Percentiles rank a stretch among this genome's conserved stretches.
Evolutionary conservation across 2,329 filamentous ascomycete species (phyloP).

Genomic region (Thielaviopsis musarum): DNA sequence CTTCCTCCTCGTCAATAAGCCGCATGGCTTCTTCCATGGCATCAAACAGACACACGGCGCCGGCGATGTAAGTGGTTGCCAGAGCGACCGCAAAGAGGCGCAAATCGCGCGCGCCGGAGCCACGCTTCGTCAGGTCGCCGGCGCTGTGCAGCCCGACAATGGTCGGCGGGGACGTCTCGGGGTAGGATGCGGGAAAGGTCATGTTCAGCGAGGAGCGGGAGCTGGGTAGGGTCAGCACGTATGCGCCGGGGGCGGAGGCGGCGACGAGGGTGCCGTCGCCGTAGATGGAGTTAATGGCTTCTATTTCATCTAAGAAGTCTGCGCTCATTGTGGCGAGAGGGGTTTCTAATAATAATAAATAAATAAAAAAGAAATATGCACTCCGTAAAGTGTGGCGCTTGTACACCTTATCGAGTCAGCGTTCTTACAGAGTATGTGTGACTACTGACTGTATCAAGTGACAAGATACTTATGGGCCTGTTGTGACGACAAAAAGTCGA

Average conservation of each 20-base stretch:
- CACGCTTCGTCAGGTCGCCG: conserved; percentile 47
- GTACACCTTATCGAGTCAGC: too few relatives aligned
- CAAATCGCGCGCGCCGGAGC: conserved; percentile 57
- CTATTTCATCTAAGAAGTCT: conserved; percentile 55
- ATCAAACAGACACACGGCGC: conserved; percentile 77
- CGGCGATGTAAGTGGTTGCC: conserved; percentile 49
- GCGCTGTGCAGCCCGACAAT: conserved; percentile 68
- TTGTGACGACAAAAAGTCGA: neutral
- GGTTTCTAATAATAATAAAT: neutral
- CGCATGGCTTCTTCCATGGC: conserved; percentile 59
- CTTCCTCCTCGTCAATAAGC: conserved; percentile 22
- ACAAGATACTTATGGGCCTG: too few relatives aligned
- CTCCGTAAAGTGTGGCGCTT: too few relatives aligned
- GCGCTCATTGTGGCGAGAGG: conserved; percentile 28
- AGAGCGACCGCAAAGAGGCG: conserved; percentile 51
- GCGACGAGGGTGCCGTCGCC: conserved; percentile 44
- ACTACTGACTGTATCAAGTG: too few relatives aligned
- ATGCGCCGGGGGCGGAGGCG: conserved; percentile 23
- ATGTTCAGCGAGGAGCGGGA: conserved; percentile 40
- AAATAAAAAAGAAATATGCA: neutral
- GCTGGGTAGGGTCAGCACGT: conserved; percentile 51
- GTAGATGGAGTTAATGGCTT: conserved; percentile 75
- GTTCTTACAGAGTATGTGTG: too few relatives aligned
- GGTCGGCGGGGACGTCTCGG: conserved; percentile 46
- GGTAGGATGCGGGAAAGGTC: conserved; percentile 59